Conservation (phyloP, 2,329 filamentous ascomycete species). For the Myriosclerotinia curreyana region DNA sequence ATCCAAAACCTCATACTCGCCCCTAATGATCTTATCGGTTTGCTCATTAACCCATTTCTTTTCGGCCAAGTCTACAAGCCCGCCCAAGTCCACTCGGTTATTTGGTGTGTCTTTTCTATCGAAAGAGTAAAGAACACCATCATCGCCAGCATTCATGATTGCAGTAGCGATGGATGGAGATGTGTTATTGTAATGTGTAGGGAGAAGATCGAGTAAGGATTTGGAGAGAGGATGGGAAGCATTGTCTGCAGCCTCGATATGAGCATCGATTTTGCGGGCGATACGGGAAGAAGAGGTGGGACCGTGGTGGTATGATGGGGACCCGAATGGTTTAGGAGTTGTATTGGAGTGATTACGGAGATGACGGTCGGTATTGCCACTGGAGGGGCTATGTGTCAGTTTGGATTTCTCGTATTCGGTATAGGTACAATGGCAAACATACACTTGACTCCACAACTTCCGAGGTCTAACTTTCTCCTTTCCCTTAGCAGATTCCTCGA, state of each 20-base stretch:
- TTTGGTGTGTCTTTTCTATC: constrained; percentile 35
- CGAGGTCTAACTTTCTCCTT: constrained; percentile 33
- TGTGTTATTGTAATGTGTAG: constrained; percentile 34
- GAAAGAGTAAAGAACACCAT: constrained; percentile 36
- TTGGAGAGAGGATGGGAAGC: constrained; percentile 30
- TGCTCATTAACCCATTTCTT: constrained; percentile 36
- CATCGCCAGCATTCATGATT: constrained; percentile 25
- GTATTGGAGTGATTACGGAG: constrained; percentile 27
- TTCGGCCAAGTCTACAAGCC: constrained; percentile 38
- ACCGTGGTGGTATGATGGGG: constrained; percentile 26
- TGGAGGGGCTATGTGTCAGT: constrained; percentile 26
- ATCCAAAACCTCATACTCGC: constrained; percentile 40
- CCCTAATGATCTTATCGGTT: constrained; percentile 38
- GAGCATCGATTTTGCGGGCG: constrained; percentile 30
- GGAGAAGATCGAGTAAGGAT: constrained; percentile 37
- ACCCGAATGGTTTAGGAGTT: constrained; percentile 29
- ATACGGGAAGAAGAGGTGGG: constrained; percentile 24
- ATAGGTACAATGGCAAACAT: constrained; percentile 8
- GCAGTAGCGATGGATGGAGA: constrained; percentile 29
- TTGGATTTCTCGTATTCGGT: constrained; percentile 6
- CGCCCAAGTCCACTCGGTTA: constrained; percentile 33
- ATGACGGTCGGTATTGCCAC: constrained; percentile 32
- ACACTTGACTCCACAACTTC: constrained; percentile 31
- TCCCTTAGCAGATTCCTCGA: constrained; percentile 16
- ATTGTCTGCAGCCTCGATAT: constrained; percentile 30